Evolutionary conservation across 2,329 filamentous ascomycete genomes (phyloP), one percentile per base, ranked within the genome.

Genomic region (Cryphonectria carpinicola): DNA sequence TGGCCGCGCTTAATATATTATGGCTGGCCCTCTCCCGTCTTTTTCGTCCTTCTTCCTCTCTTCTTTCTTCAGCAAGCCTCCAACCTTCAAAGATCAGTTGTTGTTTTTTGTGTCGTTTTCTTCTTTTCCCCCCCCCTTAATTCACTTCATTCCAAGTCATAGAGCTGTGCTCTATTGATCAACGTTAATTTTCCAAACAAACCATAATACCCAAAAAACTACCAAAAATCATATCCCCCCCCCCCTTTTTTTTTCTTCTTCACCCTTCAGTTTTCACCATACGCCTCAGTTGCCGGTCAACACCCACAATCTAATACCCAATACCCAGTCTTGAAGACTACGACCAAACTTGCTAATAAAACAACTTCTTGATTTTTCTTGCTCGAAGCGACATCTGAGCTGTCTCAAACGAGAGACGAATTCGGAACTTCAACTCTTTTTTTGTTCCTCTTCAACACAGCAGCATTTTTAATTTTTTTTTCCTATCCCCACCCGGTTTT

Each of bases 11-110:
- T 74, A 32, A 4, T 32, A 80, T 83, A 84, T 83, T 84, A 81
- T 80, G 80, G 76, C 72, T 75, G 77, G 76, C 76, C 66, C 74
- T 76, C 77, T 79, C 78, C 75, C 62, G 74, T 76, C 79, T 78
- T 43, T 78, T 78, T 78, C 79, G 79, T 77, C 78, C 78, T 77
- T 76, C 76, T 78, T 77, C 75, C 77, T 79, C 58, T 77, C 78
- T 78, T 82, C 77, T 77, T 77, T 88, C 89, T 85, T 85, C 85
- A 91, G 90, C 90, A 92, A 92, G 89, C 84, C 83, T 78, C 84
- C 81, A 86, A 86, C 83, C 78, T 76, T 80, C 81, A 79, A 85
- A 85, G 85, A 84, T 83, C 82, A 81, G 82, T 84, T 81, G 81
- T 84, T 85, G 81, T 84, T 88, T 71, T 63, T 68, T 49, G 54